A percentile compares a stretch with the other conserved stretches of the same genome.
Evolutionary conservation across 1,139 yeast genomes (phyloP).

Genomic region (Geotrichum aggregatum): DNA sequence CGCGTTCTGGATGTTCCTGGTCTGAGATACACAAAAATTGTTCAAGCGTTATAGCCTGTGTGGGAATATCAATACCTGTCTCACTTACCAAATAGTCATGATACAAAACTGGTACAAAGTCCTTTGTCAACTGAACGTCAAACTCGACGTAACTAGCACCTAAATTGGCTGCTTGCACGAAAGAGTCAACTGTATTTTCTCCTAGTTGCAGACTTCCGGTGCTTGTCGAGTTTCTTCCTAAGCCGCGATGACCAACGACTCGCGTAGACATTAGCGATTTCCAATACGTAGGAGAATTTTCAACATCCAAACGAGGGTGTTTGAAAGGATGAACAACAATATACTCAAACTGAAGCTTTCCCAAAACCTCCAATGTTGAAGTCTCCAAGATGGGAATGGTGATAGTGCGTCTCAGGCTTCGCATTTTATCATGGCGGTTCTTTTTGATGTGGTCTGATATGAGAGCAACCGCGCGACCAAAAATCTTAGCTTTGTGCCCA

Average conservation of each 20-base stretch:
- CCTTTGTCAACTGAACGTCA: conserved; percentile 95
- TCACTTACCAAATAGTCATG: conserved; percentile 95
- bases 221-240: conserved; percentile 75
- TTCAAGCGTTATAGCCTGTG: conserved; percentile 87
- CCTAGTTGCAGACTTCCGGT: conserved; percentile 85
- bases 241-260: conserved; percentile 94
- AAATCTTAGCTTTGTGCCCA: conserved; percentile 47
- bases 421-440: conserved; percentile 60
- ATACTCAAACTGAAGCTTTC: conserved; percentile 71
- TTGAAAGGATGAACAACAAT: conserved; percentile 66
- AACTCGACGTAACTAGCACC: conserved; percentile 79
- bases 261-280: conserved; percentile 81
- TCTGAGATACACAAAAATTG: conserved; percentile 60
- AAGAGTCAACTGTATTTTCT: conserved; percentile 91
- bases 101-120: conserved; percentile 84
- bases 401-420: conserved; percentile 63
- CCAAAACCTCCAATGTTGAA: conserved; percentile 68
- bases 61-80: conserved; percentile 93
- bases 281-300: conserved; percentile 84
- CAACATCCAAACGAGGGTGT: conserved; percentile 66
- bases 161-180: conserved; percentile 91
- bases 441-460: conserved; percentile 59
- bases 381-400: conserved; percentile 78
- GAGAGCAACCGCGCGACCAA: conserved; percentile 85
- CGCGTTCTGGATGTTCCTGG: conserved; percentile 19